Percentiles rank a stretch among this genome's conserved stretches.
Conservation (phyloP, 139 green algal genomes). For the Coelastrella sp. region DNA sequence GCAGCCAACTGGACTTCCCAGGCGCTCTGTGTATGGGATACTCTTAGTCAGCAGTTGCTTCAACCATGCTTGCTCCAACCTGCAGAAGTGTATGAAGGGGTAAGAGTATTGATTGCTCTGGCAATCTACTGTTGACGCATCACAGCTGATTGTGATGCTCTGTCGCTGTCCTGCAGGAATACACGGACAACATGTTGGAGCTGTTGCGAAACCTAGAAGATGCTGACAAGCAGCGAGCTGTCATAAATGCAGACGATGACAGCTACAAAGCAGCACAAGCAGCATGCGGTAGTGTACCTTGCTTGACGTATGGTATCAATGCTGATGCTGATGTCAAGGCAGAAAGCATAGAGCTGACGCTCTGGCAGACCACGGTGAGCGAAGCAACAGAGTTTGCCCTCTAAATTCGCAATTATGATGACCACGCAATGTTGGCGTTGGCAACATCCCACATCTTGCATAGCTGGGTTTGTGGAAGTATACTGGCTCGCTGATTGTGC, state of each 20-base stretch:
- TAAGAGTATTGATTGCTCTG: too few species aligned
- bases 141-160: too few species aligned
- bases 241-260: constrained; percentile 83
- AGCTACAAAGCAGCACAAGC: not conserved
- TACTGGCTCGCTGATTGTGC: too few species aligned
- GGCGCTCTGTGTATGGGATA: too few species aligned
- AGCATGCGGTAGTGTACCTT: constrained; percentile 52
- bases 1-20: too few species aligned
- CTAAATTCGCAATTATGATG: too few species aligned
- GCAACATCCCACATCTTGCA: too few species aligned
- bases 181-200: constrained; percentile 59
- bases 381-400: not conserved
- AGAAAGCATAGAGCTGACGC: constrained; percentile 68
- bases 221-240: constrained; percentile 73
- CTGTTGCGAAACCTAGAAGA: constrained; percentile 78
- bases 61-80: too few species aligned
- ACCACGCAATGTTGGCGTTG: too few species aligned
- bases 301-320: constrained; percentile 81
- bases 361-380: constrained; percentile 84
- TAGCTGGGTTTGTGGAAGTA: not conserved
- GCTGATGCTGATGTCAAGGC: constrained; percentile 79
- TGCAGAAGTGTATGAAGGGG: too few species aligned
- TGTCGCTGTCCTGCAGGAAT: constrained; percentile 50
- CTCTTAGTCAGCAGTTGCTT: too few species aligned
- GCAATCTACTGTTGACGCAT: too few species aligned